Evolutionary conservation across 2,329 filamentous ascomycete species (phyloP).

Genomic region (Helicocarpus griseus): DNA sequence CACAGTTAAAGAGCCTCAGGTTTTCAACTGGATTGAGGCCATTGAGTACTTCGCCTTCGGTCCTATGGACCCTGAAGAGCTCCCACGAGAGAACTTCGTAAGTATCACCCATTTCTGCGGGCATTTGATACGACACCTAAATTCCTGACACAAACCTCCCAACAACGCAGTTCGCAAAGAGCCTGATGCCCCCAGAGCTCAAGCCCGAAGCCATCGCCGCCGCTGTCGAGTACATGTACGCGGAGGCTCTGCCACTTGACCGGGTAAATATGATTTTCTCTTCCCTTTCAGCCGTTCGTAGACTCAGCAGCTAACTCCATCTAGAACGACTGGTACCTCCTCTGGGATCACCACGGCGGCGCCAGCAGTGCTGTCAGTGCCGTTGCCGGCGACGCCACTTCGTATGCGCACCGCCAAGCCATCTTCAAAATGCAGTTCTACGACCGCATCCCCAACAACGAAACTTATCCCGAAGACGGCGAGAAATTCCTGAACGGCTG

Average conservation of each 20-base stretch:
- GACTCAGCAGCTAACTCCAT: neutral
- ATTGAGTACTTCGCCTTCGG: neutral
- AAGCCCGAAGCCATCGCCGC: neutral
- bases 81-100: neutral
- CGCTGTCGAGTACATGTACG: neutral
- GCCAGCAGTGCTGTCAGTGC: constrained; percentile 40
- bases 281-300: neutral
- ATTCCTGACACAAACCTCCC: no score
- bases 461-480: constrained; percentile 6
- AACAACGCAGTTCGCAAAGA: constrained; percentile 4
- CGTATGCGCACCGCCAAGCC: constrained; percentile 53
- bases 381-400: constrained; percentile 42
- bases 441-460: constrained; percentile 31
- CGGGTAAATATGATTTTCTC: neutral
- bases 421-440: constrained; percentile 52
- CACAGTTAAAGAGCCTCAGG: neutral
- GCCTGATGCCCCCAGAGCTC: neutral
- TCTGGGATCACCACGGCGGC: constrained; percentile 52
- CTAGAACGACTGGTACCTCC: constrained; percentile 39
- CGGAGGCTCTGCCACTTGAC: neutral
- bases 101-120: neutral
- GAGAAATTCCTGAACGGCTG: constrained; percentile 37
- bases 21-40: neutral
- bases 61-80: neutral
- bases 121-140: neutral